A percentile compares a stretch with the other conserved stretches of the same genome.
Evolutionary conservation across 148 eudicot species (phyloP).

Genomic region (Camellia sinensis): DNA sequence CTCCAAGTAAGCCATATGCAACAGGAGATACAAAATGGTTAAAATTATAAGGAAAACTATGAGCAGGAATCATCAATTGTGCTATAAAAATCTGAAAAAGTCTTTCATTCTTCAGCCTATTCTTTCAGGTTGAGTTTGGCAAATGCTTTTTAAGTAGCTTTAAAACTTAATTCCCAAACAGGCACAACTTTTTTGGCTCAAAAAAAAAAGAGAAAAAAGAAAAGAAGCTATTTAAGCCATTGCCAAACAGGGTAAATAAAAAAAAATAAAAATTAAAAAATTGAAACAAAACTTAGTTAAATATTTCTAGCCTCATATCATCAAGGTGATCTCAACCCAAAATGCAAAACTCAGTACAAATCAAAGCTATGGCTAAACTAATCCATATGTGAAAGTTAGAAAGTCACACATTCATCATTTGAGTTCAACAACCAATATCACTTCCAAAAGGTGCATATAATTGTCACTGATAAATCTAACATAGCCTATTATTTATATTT

Average conservation of each 20-base stretch:
- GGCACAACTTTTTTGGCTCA: no score
- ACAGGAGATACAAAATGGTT: not conserved
- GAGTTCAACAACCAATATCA: not conserved
- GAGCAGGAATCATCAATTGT: not conserved
- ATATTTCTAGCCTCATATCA: not conserved
- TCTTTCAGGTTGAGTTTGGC: not conserved
- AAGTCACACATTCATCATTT: not conserved
- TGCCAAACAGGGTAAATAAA: no score
- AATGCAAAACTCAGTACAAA: not conserved
- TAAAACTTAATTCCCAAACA: no score
- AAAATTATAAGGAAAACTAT: not conserved
- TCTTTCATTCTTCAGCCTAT: not conserved
- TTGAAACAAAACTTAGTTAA: no score
- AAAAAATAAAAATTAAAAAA: no score
- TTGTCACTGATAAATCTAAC: not conserved
- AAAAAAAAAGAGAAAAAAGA: no score
- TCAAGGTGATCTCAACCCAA: not conserved
- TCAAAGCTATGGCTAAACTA: not conserved
- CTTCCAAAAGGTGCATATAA: not conserved
- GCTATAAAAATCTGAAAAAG: not conserved
- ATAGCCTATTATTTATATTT: not conserved
- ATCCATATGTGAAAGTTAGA: not conserved
- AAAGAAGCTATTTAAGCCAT: no score
- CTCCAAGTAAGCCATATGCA: not conserved
- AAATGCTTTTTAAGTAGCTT: no score